A percentile compares a stretch with the other conserved stretches of the same genome.
phyloP scores from a whole-genome alignment of 176 grass and related monocot species.

The Bromus sterilis region DNA sequence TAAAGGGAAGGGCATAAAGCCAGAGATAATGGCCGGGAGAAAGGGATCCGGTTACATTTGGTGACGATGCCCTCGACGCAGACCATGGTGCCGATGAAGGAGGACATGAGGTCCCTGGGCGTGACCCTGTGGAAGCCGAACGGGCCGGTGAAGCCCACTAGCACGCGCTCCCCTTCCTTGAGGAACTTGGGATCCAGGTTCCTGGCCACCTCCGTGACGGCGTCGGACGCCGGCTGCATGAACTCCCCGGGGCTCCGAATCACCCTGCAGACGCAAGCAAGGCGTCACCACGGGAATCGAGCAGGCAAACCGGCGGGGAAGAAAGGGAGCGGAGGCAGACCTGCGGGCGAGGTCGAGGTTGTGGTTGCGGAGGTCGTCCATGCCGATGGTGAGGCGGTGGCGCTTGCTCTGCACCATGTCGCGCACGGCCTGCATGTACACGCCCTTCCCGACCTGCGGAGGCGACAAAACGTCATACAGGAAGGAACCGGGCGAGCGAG shows the following conservation, averaged over 20 bases:
- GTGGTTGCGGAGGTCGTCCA: slow-evolving; percentile 92
- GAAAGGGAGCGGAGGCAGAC: slow-evolving; percentile 20
- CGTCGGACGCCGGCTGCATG: slow-evolving; percentile 85
- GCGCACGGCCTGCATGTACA: slow-evolving; percentile 71
- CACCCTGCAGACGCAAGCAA: slow-evolving; percentile 39
- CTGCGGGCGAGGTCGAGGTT: slow-evolving; percentile 89
- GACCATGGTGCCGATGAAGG: slow-evolving; percentile 97
- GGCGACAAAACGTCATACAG: background rate
- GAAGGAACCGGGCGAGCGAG: background rate
- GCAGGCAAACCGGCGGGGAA: background rate
- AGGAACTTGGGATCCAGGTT: slow-evolving; percentile 75
- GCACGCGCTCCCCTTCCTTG: slow-evolving; percentile 75
- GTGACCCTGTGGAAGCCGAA: slow-evolving; percentile 97
- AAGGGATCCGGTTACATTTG: slow-evolving; percentile 55
- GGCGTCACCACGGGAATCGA: background rate
- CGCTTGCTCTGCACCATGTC: slow-evolving; percentile 67
- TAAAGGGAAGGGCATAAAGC: background rate
- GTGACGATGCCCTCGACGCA: slow-evolving; percentile 97
- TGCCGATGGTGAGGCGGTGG: slow-evolving; percentile 74
- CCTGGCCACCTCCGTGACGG: slow-evolving; percentile 70
- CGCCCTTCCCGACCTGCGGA: slow-evolving; percentile 68
- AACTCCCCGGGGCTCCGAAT: slow-evolving; percentile 80
- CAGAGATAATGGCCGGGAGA: background rate
- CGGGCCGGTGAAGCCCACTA: slow-evolving; percentile 83
- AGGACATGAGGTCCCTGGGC: slow-evolving; percentile 95